Base-by-base conservation (phyloP, 495 filamentous ascomycete genomes). In the Aspergillus baeticus region DNA sequence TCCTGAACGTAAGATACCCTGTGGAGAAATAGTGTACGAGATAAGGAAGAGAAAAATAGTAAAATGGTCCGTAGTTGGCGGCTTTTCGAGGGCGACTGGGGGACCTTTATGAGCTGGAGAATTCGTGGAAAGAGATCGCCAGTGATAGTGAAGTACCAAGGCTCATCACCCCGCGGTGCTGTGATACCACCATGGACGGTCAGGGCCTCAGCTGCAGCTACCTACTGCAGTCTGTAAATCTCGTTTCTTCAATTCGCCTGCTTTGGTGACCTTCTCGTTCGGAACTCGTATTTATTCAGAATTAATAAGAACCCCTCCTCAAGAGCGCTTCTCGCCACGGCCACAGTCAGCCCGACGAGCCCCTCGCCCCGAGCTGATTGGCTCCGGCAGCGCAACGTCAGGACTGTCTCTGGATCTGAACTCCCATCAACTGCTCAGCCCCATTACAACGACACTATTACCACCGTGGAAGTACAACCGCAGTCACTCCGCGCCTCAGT, bases 331-430 rank as follows among this genome's bases (percentile, higher is more conserved):
- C 13, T 37, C 42, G 31, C 21, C 31, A 15, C 4, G 15, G 11
- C 36, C 13, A 6, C 11, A 21, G 13, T 56, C 26, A 51, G 59
- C 52, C 55, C 51, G 56, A 39, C 42, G 39, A 55, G 49, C 54
- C 59, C 58, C 58, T 63, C 60, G 55, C 51, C 42, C 46, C 17
- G n/a, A 46, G 37, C 57, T 63, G 55, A 63, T 66, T 66, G 63
- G 63, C 53, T 59, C 52, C 48, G 22, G 21, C 42, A 35, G 38
- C 54, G 51, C 63, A 66, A 67, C 63, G 68, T 66, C 68, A 68
- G 61, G 61, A 62, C 63, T 65, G 57, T n/a, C 42, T 45, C 41
- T 43, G 41, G 18, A 13, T 10, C 41, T 43, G 17, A 43, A 23
- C 37, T 18, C 15, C 6, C n/a, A 17, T 17, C 14, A 3, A 18